Evolutionary conservation across 768 basidiomycete genomes (phyloP).

Genomic region (Mycena galopus): DNA sequence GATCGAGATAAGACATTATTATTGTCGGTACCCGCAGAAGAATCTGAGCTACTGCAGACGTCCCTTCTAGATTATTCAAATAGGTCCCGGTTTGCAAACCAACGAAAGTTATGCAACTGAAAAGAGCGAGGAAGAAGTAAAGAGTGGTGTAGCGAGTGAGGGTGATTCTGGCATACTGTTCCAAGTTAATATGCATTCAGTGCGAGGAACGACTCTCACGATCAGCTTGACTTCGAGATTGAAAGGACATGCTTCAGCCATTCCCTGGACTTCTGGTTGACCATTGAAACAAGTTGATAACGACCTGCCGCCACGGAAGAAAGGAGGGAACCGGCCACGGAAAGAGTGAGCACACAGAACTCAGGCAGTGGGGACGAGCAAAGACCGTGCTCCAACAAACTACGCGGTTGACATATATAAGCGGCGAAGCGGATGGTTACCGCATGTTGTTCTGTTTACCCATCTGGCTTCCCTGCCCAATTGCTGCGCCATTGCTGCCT

Average conservation of each 20-base stretch:
- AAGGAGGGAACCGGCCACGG: constrained; percentile 31
- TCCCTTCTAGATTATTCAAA: constrained; percentile 51
- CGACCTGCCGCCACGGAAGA: constrained; percentile 36
- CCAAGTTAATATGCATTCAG: not conserved
- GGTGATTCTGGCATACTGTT: constrained; percentile 62
- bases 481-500: too few species aligned
- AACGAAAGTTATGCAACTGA: constrained; percentile 56
- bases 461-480: too few species aligned
- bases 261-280: constrained; percentile 27
- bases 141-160: constrained; percentile 61
- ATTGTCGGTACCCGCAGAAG: constrained; percentile 36
- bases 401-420: not conserved
- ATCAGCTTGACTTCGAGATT: constrained; percentile 38
- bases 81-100: constrained; percentile 56
- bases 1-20: constrained; percentile 38
- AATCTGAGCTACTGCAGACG: constrained; percentile 47
- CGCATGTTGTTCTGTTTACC: too few species aligned
- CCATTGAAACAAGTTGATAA: constrained; percentile 29
- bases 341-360: constrained; percentile 22
- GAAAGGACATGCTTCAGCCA: constrained; percentile 34
- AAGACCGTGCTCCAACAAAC: constrained; percentile 3
- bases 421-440: not conserved
- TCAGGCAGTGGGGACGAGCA: constrained; percentile 17
- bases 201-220: constrained; percentile 20
- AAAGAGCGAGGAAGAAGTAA: constrained; percentile 62